A percentile compares a stretch with the other conserved stretches of the same genome.
Evolutionary conservation across 305 asterid species (phyloP).

Genomic region (Rubia balearica): DNA sequence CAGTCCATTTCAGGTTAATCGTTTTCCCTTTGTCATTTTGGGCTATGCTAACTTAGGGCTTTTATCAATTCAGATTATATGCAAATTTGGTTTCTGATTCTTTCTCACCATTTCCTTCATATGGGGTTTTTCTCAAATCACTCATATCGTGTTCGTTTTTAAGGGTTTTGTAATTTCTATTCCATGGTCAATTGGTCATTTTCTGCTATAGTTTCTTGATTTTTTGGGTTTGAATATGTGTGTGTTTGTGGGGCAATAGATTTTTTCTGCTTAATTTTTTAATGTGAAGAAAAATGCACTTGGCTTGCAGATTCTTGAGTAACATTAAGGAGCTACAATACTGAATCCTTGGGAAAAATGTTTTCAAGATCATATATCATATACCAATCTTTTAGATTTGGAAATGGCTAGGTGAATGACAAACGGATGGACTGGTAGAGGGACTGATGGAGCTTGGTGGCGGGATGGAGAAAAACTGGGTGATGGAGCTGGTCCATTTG

Average conservation of each 20-base stretch:
- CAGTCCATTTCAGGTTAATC: conserved; percentile 12
- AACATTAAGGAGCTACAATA: conserved; percentile 14
- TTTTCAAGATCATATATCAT: conserved; percentile 96
- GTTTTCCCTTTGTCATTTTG: neutral
- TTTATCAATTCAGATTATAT: conserved; percentile 16
- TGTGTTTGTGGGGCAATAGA: conserved; percentile 4
- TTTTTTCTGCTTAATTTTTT: conserved; percentile 14
- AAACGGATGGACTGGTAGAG: no score
- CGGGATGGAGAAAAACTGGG: no score
- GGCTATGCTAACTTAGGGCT: neutral
- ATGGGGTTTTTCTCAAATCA: conserved; percentile 22
- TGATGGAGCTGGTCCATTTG: no score
- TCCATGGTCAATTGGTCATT: conserved; percentile 30
- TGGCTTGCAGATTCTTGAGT: conserved; percentile 38
- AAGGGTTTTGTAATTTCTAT: conserved; percentile 25
- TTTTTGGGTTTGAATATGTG: neutral
- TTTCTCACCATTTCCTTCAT: conserved; percentile 4
- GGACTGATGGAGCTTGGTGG: no score
- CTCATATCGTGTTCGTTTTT: conserved; percentile 18
- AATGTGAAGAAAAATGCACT: conserved; percentile 15
- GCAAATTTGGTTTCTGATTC: conserved; percentile 24
- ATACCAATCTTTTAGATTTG: conserved; percentile 90
- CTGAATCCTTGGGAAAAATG: conserved; percentile 50
- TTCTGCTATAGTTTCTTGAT: conserved; percentile 14
- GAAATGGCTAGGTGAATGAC: no score